Evolutionary conservation across 192 early-diverging fungal species (phyloP).

Genomic region (Jimgerdemannia flammicorona): DNA sequence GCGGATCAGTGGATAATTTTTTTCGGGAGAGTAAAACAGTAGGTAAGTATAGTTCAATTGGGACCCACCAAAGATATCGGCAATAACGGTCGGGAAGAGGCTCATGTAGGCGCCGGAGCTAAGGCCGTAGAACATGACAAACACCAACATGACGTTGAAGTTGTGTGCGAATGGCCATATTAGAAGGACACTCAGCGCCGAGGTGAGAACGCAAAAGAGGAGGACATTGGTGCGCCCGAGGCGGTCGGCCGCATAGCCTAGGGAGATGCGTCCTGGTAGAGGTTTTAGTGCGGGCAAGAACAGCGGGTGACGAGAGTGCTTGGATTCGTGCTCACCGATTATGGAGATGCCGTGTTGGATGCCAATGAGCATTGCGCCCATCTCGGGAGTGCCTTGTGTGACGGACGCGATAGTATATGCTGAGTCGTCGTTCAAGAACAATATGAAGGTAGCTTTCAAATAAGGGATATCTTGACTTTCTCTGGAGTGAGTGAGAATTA

Average conservation of each 20-base stretch:
- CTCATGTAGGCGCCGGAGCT: slow-evolving; percentile 32
- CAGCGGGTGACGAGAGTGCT: no score
- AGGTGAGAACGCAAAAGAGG: slow-evolving; percentile 33
- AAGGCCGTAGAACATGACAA: slow-evolving; percentile 42
- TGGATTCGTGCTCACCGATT: no score
- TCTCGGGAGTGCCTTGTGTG: slow-evolving; percentile 19
- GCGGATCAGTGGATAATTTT: no score
- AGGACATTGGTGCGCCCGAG: slow-evolving; percentile 57
- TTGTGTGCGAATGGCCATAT: slow-evolving; percentile 41
- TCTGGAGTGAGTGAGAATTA: no score
- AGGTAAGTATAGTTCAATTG: no score
- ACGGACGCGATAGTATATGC: slow-evolving; percentile 12
- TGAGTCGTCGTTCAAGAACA: no score
- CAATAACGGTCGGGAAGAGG: slow-evolving; percentile 40
- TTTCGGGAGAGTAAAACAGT: no score
- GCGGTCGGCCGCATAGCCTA: slow-evolving; percentile 36
- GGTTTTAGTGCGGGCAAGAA: slow-evolving; percentile 25
- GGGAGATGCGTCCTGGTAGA: slow-evolving; percentile 23
- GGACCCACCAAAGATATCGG: slow-evolving; percentile 37
- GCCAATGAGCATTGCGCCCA: slow-evolving; percentile 37
- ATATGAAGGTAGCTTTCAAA: no score
- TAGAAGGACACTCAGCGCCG: slow-evolving; percentile 31
- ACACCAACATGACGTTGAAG: slow-evolving; percentile 25
- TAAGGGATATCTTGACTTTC: no score
- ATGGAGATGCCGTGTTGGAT: slow-evolving; percentile 9